These are phyloP conservation scores for Evansstolkia leycettana DNA, from an alignment of 495 filamentous ascomycete species.

Conservation along the genomic window DNA sequence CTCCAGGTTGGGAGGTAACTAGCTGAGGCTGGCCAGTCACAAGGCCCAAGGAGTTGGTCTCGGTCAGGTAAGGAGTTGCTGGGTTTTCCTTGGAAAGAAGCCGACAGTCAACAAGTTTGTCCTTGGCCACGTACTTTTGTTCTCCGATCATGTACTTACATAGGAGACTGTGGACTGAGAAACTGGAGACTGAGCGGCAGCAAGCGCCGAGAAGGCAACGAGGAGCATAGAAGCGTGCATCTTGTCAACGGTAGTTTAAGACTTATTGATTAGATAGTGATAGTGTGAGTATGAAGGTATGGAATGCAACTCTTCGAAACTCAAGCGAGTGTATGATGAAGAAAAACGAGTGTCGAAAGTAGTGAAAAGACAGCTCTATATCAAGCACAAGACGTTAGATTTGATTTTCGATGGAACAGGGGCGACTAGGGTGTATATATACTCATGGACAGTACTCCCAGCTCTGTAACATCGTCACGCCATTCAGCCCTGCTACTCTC, in stretches of 20 bases:
- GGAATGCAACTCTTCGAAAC: not conserved
- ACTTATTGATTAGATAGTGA: slow-evolving; percentile 1
- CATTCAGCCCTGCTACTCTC: not conserved
- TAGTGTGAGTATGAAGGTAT: slow-evolving; percentile 2
- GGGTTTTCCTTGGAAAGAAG: slow-evolving; percentile 20
- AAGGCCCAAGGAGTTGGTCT: slow-evolving; percentile 44
- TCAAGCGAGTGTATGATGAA: not conserved
- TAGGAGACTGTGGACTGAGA: too few relatives aligned
- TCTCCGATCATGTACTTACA: too few relatives aligned
- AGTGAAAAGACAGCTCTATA: slow-evolving; percentile 1
- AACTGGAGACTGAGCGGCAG: slow-evolving; percentile 16
- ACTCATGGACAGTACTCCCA: not conserved
- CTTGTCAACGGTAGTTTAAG: slow-evolving; percentile 8
- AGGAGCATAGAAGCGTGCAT: slow-evolving; percentile 31
- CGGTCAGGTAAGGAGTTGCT: slow-evolving; percentile 28
- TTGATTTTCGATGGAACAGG: not conserved
- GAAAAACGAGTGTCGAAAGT: slow-evolving; percentile 2
- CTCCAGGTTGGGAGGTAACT: slow-evolving; percentile 19
- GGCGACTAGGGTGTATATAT: not conserved
- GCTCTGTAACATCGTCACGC: not conserved
- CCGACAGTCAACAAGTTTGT: not conserved
- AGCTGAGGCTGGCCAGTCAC: slow-evolving; percentile 37
- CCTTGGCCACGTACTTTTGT: too few relatives aligned
- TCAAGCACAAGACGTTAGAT: not conserved
- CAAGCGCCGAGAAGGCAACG: slow-evolving; percentile 30